These are phyloP conservation scores for Coix lacrymajobi DNA, from an alignment of 176 grass and related monocot genomes.

Conservation along the genomic window DNA sequence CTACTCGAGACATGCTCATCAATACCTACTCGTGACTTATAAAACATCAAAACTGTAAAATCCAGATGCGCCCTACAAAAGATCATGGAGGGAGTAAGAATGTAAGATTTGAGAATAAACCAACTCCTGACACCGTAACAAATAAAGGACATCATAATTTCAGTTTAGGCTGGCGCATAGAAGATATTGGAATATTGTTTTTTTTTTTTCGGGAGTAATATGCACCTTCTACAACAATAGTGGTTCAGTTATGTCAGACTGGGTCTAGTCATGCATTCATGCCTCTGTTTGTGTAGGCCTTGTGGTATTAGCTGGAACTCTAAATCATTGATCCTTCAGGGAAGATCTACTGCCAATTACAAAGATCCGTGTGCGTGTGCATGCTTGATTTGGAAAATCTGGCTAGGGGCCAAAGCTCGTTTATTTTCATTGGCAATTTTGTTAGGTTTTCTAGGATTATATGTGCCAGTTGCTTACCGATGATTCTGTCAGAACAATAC, in stretches of 20 bases:
- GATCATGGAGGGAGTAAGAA: too few relatives aligned
- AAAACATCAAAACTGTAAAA: too few relatives aligned
- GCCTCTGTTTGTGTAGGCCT: not conserved
- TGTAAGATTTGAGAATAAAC: not conserved
- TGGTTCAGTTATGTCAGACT: not conserved
- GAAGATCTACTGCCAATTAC: not conserved
- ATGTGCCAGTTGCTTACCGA: not conserved
- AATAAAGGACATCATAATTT: not conserved
- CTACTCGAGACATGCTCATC: too few relatives aligned
- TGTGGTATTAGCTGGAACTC: not conserved
- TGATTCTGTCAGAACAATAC: not conserved
- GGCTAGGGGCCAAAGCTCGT: not conserved
- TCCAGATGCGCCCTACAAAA: too few relatives aligned
- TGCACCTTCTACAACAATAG: not conserved
- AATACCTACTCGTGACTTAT: too few relatives aligned
- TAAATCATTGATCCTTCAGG: not conserved
- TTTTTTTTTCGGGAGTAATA: not conserved
- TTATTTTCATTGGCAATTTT: not conserved
- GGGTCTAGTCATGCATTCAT: not conserved
- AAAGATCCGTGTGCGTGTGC: not conserved
- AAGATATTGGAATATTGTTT: not conserved
- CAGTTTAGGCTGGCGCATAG: not conserved
- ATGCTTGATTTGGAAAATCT: not conserved
- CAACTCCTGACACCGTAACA: not conserved
- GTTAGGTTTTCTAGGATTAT: not conserved